phyloP scores from a whole-genome alignment of 2,329 filamentous ascomycete species.

The Chaetothyriales sp. region DNA sequence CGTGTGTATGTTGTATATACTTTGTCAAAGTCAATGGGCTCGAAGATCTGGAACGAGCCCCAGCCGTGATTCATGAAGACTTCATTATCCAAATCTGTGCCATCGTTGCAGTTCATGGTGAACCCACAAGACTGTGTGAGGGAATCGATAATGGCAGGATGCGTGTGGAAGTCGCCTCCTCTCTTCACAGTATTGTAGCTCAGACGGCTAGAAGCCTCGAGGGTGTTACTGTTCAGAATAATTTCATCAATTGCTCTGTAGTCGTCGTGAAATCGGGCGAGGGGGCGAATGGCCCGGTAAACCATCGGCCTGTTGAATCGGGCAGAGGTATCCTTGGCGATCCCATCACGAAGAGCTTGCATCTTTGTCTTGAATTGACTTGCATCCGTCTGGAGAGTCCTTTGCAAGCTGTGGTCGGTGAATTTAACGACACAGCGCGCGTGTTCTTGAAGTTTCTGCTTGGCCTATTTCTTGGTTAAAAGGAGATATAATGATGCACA shows the following conservation, averaged over 20 bases:
- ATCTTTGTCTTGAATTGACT: constrained; percentile 8
- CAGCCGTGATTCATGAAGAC: constrained; percentile 49
- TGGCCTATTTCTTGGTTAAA: not conserved
- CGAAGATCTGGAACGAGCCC: constrained; percentile 43
- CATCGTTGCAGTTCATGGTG: constrained; percentile 20
- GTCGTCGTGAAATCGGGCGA: too few relatives aligned
- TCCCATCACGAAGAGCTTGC: constrained; percentile 4
- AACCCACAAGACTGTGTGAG: constrained; percentile 24
- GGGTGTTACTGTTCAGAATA: constrained; percentile 13
- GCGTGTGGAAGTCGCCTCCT: constrained; percentile 22
- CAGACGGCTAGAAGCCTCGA: constrained; percentile 23
- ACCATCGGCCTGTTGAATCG: too few relatives aligned
- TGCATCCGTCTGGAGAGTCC: constrained; percentile 8
- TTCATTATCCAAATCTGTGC: constrained; percentile 42
- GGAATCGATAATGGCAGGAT: constrained; percentile 26
- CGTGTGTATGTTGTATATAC: constrained; percentile 47
- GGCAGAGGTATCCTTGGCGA: too few relatives aligned
- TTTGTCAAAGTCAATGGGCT: constrained; percentile 35
- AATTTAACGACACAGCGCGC: constrained; percentile 14
- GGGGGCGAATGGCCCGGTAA: too few relatives aligned
- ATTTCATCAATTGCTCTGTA: constrained; percentile 6
- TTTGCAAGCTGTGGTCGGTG: constrained; percentile 9
- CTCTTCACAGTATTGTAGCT: constrained; percentile 18
- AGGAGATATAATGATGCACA: constrained; percentile 7
- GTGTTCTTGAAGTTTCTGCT: constrained; percentile 12